Evolutionary conservation across 164 flowering plant genomes (phyloP).

Genomic region (Aristolochia californica): DNA sequence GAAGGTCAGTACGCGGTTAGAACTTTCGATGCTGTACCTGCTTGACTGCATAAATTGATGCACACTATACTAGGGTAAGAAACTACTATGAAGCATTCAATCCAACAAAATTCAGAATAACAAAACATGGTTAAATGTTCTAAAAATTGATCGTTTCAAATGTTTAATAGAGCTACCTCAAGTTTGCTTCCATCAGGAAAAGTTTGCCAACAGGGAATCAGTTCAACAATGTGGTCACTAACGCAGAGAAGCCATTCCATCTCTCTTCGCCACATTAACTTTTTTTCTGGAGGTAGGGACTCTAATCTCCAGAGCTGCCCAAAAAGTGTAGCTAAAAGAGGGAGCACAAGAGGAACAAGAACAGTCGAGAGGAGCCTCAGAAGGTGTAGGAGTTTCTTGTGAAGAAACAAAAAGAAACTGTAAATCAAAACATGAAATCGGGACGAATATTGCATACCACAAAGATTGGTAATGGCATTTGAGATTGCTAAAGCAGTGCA

Average conservation of each 20-base stretch:
- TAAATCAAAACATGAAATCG: too few relatives aligned
- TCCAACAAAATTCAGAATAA: too few relatives aligned
- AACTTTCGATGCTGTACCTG: not conserved
- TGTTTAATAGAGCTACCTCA: constrained; percentile 43
- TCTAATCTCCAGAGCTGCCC: constrained; percentile 97
- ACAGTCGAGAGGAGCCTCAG: not conserved
- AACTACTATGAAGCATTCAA: too few relatives aligned
- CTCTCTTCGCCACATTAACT: constrained; percentile 88
- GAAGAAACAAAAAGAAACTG: too few relatives aligned
- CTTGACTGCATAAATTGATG: too few relatives aligned
- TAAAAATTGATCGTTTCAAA: not conserved
- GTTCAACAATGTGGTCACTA: constrained; percentile 83
- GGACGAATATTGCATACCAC: constrained; percentile 33
- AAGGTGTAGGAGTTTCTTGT: too few relatives aligned
- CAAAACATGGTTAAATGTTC: too few relatives aligned
- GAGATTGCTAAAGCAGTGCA: constrained; percentile 78
- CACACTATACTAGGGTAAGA: too few relatives aligned
- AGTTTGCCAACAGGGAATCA: constrained; percentile 86
- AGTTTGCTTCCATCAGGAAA: constrained; percentile 81
- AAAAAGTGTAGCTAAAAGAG: constrained; percentile 60
- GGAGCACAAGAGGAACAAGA: not conserved
- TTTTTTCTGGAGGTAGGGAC: constrained; percentile 68
- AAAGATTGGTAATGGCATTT: constrained; percentile 84
- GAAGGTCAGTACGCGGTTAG: not conserved
- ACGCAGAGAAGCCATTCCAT: constrained; percentile 89